Conservation (phyloP, 106 monocot species). For the Agapanthus africanus region DNA sequence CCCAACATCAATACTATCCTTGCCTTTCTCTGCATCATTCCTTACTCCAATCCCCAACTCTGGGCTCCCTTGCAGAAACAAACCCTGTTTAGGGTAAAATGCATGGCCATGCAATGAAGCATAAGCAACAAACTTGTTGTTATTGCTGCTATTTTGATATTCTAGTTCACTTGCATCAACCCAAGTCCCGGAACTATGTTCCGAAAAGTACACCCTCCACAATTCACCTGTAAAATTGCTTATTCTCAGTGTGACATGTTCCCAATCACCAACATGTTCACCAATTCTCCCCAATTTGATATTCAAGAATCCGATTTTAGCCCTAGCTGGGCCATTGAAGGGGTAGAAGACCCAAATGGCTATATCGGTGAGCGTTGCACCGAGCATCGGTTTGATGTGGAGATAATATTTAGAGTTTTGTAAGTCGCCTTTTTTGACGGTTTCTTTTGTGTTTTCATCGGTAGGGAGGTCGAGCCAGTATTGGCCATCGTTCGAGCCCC, state of each 20-base stretch:
- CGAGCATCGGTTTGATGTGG: conserved; percentile 67
- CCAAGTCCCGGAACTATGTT: conserved; percentile 72
- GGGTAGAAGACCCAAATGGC: conserved; percentile 81
- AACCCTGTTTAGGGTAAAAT: conserved; percentile 42
- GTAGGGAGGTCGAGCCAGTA: conserved; percentile 89
- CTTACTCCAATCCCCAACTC: conserved; percentile 43
- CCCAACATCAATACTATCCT: conserved; percentile 37
- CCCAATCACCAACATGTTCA: conserved; percentile 90
- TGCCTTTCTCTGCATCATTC: conserved; percentile 54
- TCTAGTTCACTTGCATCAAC: conserved; percentile 44
- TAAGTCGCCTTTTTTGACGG: conserved; percentile 50
- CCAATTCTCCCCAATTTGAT: conserved; percentile 56
- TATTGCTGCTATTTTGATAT: conserved; percentile 13
- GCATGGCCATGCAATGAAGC: conserved; percentile 70
- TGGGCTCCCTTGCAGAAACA: conserved; percentile 49
- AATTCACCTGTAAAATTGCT: conserved; percentile 74
- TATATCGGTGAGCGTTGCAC: conserved; percentile 64
- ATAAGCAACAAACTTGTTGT: conserved; percentile 51
- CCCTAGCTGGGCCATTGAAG: conserved; percentile 72
- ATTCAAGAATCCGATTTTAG: conserved; percentile 28
- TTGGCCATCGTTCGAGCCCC: conserved; percentile 51
- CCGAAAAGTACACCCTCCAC: conserved; percentile 53
- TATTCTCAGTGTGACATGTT: conserved; percentile 71
- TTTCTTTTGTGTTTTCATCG: conserved; percentile 17
- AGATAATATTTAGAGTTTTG: conserved; percentile 38